phyloP scores from a whole-genome alignment of 2,329 filamentous ascomycete genomes.

The Bipolaris victoriae region DNA sequence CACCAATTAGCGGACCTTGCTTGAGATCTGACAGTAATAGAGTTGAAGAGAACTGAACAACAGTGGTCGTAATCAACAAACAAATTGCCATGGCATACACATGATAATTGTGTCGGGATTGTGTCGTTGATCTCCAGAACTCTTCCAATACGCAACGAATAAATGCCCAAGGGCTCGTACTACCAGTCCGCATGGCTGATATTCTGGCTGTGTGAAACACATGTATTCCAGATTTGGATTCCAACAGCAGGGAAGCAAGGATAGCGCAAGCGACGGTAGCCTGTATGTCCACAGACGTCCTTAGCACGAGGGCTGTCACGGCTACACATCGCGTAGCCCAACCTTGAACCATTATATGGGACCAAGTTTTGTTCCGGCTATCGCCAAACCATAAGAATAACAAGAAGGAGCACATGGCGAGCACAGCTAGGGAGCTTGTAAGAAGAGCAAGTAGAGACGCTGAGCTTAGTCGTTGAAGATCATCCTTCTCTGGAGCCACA shows the following conservation, averaged over 20 bases:
- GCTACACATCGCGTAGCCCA: conserved; percentile 5
- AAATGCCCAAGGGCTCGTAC: conserved; percentile 7
- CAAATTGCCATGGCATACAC: not conserved
- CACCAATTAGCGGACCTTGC: conserved; percentile 6
- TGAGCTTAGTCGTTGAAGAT: not conserved
- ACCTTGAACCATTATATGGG: conserved; percentile 7
- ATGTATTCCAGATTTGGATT: conserved; percentile 4
- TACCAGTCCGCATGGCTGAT: conserved; percentile 1
- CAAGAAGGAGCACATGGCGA: conserved; percentile 2
- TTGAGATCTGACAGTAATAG: conserved; percentile 14
- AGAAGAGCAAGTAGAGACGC: not conserved
- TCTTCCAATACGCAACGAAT: not conserved
- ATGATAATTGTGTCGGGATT: not conserved
- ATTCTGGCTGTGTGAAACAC: not conserved
- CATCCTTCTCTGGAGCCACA: not conserved
- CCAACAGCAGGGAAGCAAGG: conserved; percentile 7
- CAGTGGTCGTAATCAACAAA: conserved; percentile 12
- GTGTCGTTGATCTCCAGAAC: conserved; percentile 4
- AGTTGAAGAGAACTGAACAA: conserved; percentile 16
- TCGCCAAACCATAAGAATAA: conserved; percentile 11
- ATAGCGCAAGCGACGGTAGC: conserved; percentile 9
- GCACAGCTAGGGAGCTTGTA: not conserved
- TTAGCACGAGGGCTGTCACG: conserved; percentile 2
- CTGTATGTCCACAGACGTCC: conserved; percentile 10
- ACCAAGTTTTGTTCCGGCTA: conserved; percentile 5